phyloP scores from a whole-genome alignment of 768 basidiomycete species.

The Cyclocybe aegerita region DNA sequence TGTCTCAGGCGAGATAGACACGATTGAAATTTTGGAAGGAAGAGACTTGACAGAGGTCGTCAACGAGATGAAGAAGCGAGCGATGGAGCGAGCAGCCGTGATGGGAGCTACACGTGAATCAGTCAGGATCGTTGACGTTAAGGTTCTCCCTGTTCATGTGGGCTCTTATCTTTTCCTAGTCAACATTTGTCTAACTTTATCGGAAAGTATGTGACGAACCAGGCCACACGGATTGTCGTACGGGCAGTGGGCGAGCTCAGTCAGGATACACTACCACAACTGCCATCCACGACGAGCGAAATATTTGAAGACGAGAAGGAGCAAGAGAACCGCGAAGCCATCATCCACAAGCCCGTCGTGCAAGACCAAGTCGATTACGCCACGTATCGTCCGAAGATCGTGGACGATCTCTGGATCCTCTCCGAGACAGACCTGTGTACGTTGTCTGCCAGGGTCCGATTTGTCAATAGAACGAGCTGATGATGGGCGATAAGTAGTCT shows the following conservation, averaged over 20 bases:
- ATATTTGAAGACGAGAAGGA: conserved; percentile 13
- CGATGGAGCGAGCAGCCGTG: conserved; percentile 42
- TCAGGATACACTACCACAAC: not conserved
- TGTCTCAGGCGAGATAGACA: conserved; percentile 45
- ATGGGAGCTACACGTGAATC: conserved; percentile 43
- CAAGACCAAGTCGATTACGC: conserved; percentile 24
- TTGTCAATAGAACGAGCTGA: no score
- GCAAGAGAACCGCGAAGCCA: not conserved
- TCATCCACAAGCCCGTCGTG: conserved; percentile 16
- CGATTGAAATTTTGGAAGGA: conserved; percentile 38
- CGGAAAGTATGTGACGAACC: conserved; percentile 45
- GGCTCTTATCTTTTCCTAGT: conserved; percentile 2
- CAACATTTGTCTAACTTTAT: not conserved
- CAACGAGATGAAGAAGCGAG: conserved; percentile 33
- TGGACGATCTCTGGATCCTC: conserved; percentile 41
- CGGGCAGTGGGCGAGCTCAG: conserved; percentile 57
- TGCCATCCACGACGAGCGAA: not conserved
- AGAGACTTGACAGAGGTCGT: conserved; percentile 30
- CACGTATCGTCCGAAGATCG: conserved; percentile 34
- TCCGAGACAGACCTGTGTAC: conserved; percentile 43
- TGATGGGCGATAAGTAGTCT: conserved; percentile 31
- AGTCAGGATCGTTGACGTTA: conserved; percentile 54
- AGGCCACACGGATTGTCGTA: conserved; percentile 54
- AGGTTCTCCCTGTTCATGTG: conserved; percentile 52
- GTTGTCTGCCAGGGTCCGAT: not conserved